Conservation (phyloP, 2,329 filamentous ascomycete species). For the Myriosclerotinia curreyana region DNA sequence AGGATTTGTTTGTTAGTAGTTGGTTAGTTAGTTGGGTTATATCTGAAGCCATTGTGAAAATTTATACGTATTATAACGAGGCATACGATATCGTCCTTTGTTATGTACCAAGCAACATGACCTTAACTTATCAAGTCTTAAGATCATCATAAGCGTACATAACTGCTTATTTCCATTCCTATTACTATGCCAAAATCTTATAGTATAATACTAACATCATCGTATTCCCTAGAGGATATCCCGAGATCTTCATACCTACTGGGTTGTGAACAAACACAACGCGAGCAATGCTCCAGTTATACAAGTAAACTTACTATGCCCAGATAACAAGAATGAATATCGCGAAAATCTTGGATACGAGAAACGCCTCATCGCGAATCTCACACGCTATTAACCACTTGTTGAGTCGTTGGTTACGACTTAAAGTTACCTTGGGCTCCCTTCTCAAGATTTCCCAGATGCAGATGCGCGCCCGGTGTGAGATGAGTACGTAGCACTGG, state of each 20-base stretch:
- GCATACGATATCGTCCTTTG: no score
- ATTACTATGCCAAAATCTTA: neutral
- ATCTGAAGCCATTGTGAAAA: neutral
- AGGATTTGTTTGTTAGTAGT: neutral
- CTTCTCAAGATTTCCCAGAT: neutral
- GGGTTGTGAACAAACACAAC: neutral
- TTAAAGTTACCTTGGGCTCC: neutral
- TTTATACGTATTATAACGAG: no score
- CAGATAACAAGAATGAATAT: neutral
- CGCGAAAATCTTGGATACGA: neutral
- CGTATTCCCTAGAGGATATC: neutral
- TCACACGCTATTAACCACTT: neutral
- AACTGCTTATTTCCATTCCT: neutral
- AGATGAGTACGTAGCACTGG: neutral
- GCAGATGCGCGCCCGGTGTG: neutral
- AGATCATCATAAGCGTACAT: neutral
- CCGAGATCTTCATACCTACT: neutral
- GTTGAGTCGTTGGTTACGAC: neutral
- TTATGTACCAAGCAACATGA: neutral
- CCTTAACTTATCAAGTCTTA: neutral
- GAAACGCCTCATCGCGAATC: constrained; percentile 17
- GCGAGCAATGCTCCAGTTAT: neutral
- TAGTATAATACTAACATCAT: neutral
- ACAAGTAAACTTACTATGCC: neutral
- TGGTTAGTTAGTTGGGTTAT: neutral